A percentile compares a stretch with the other conserved stretches of the same genome.
Evolutionary conservation across 306 rosid genomes (phyloP).

Genomic region (Citrullus mucosospermus): DNA sequence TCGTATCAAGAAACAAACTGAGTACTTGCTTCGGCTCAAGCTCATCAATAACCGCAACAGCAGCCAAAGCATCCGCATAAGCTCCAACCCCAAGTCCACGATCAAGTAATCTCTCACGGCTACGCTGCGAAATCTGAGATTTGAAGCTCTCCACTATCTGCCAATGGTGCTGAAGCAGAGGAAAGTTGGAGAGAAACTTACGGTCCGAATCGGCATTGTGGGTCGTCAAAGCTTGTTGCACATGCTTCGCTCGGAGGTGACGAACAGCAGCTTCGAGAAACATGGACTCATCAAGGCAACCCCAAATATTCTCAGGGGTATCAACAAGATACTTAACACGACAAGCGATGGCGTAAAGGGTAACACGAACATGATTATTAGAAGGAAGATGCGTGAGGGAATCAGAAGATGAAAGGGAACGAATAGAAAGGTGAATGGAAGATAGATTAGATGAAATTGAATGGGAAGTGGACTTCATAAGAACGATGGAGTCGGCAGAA

Average conservation of each 20-base stretch:
- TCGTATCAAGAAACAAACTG: slow-evolving; percentile 58
- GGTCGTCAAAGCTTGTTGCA: slow-evolving; percentile 22
- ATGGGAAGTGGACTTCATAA: slow-evolving; percentile 54
- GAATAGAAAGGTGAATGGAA: slow-evolving; percentile 42
- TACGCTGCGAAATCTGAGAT: slow-evolving; percentile 87
- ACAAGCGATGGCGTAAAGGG: slow-evolving; percentile 59
- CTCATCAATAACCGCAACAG: slow-evolving; percentile 68
- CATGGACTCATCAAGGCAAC: slow-evolving; percentile 89
- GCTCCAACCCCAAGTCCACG: slow-evolving; percentile 46
- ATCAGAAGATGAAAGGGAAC: slow-evolving; percentile 42
- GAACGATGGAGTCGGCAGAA: slow-evolving; percentile 88
- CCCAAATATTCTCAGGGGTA: slow-evolving; percentile 94
- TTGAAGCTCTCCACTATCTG: slow-evolving; percentile 93
- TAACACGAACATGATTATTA: slow-evolving; percentile 18
- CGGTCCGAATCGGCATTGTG: slow-evolving; percentile 17
- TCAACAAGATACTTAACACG: slow-evolving; percentile 92
- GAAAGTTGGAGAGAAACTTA: slow-evolving; percentile 52
- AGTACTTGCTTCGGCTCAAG: slow-evolving; percentile 54
- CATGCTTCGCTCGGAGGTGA: slow-evolving; percentile 71
- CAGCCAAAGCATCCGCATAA: slow-evolving; percentile 81
- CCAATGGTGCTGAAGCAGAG: slow-evolving; percentile 94
- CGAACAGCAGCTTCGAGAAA: slow-evolving; percentile 84
- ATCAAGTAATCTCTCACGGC: slow-evolving; percentile 67
- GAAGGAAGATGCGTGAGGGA: slow-evolving; percentile 21
- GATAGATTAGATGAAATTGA: slow-evolving; percentile 64